A percentile compares a stretch with the other conserved stretches of the same genome.
phyloP scores from a whole-genome alignment of 768 basidiomycete species.

The Rhodotorula diobovata region DNA sequence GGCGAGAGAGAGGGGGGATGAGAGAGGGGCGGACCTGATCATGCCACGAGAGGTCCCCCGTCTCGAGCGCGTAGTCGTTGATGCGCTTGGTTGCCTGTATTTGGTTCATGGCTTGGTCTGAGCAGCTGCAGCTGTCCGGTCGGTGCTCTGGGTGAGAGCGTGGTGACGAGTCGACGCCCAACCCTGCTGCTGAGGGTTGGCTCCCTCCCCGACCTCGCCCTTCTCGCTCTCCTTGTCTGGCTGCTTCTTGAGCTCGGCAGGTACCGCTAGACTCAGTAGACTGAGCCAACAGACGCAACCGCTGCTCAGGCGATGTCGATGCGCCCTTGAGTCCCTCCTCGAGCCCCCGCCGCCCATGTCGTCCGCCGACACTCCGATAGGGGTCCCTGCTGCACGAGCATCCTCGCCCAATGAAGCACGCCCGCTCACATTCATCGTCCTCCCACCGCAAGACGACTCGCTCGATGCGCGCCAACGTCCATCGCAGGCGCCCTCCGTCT shows the following conservation, averaged over 20 bases:
- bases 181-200: no score
- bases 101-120: conserved; percentile 26
- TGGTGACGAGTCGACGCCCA: no score
- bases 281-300: no score
- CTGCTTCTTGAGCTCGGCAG: no score
- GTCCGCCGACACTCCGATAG: neutral
- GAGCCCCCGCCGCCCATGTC: neutral
- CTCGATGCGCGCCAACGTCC: neutral
- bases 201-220: no score
- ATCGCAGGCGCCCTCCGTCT: neutral
- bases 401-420: conserved; percentile 12
- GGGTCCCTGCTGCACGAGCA: no score
- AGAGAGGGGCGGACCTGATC: conserved; percentile 62
- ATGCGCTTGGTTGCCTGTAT: conserved; percentile 87
- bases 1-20: neutral
- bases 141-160: no score
- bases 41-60: conserved; percentile 75
- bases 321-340: no score
- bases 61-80: conserved; percentile 80
- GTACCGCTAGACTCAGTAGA: no score
- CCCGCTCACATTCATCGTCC: neutral
- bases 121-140: no score
- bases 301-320: neutral
- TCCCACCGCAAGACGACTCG: neutral
- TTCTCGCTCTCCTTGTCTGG: no score